phyloP scores from a whole-genome alignment of 805 yeast species.

The Cyberlindnera maritima region DNA sequence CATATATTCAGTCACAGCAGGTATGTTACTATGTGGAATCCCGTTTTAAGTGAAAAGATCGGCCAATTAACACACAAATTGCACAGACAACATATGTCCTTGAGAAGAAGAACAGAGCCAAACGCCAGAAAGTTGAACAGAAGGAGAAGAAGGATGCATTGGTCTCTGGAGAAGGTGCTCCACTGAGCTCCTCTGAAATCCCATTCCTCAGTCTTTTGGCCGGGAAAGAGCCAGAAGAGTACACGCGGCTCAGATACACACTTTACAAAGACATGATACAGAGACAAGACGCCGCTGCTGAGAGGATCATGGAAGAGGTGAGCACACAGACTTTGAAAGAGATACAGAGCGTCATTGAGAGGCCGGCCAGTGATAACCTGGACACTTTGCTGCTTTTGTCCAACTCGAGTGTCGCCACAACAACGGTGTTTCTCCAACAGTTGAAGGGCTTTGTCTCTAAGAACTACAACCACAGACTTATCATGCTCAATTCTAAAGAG shows the following conservation, averaged over 20 bases:
- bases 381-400: conserved; percentile 24
- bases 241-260: conserved; percentile 16
- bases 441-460: conserved; percentile 11
- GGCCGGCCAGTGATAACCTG: conserved; percentile 2
- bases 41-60: not conserved
- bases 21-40: conserved; percentile 6
- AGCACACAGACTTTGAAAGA: conserved; percentile 15
- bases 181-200: not conserved
- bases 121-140: conserved; percentile 7
- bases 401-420: conserved; percentile 23
- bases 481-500: conserved; percentile 25
- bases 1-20: conserved; percentile 18
- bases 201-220: conserved; percentile 20
- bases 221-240: conserved; percentile 20
- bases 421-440: conserved; percentile 15
- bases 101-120: conserved; percentile 8
- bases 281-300: conserved; percentile 16
- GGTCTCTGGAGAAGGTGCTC: conserved; percentile 19
- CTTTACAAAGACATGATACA: conserved; percentile 12
- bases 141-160: not conserved
- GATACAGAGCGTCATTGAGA: conserved; percentile 9
- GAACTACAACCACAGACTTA: conserved; percentile 11
- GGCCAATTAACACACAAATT: conserved; percentile 1
- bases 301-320: conserved; percentile 18
- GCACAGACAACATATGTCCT: conserved; percentile 25